Conservation (phyloP, 2,329 filamentous ascomycete species). For the Neodidymelliopsis sp. region DNA sequence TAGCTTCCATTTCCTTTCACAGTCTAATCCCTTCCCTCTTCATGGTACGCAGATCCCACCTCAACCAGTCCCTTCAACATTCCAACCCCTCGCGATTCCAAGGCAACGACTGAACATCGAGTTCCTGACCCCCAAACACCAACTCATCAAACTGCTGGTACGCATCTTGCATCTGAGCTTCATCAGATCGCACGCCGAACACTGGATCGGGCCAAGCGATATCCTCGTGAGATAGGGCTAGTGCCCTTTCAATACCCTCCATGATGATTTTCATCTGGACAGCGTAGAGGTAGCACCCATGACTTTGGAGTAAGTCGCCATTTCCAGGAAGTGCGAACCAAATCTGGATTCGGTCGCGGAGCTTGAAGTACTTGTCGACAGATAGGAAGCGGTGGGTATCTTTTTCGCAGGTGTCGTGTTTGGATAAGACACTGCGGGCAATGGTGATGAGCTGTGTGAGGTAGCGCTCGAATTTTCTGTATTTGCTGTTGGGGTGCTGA, state of each 20-base stretch:
- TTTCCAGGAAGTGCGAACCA: background rate
- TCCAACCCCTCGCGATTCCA: background rate
- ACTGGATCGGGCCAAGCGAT: background rate
- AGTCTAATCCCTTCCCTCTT: background rate
- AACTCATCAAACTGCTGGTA: background rate
- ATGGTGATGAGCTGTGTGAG: background rate
- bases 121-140: background rate
- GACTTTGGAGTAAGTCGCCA: background rate
- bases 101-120: background rate
- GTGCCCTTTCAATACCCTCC: background rate
- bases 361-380: background rate
- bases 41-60: background rate
- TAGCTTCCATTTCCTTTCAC: background rate
- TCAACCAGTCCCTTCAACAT: background rate
- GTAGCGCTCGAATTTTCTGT: conserved; percentile 1
- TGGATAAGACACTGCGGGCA: background rate
- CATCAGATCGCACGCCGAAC: background rate
- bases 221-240: background rate
- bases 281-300: background rate
- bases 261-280: background rate
- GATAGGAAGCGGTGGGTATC: background rate
- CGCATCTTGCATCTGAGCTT: background rate
- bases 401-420: conserved; percentile 1
- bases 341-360: background rate
- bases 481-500: background rate